Evolutionary conservation across 108 stramenopile species (phyloP).

Genomic region (Pseudonitzschia pungens): DNA sequence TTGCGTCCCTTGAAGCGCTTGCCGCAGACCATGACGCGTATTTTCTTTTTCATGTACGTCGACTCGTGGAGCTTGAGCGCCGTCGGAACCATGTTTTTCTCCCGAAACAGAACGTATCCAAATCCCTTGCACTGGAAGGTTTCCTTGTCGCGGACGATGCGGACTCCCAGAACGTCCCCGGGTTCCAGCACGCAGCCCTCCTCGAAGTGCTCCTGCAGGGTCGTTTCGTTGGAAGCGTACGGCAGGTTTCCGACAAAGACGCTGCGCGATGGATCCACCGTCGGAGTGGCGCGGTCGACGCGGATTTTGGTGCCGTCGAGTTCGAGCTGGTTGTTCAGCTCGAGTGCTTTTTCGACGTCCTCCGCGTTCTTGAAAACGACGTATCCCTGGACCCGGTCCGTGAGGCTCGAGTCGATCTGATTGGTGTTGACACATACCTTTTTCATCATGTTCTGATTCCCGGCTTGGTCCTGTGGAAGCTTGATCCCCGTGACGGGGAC

Average conservation of each 20-base stretch:
- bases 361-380: slow-evolving; percentile 67
- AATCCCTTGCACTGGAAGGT: slow-evolving; percentile 81
- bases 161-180: slow-evolving; percentile 57
- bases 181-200: slow-evolving; percentile 40
- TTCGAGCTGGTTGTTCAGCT: slow-evolving; percentile 58
- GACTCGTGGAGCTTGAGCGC: slow-evolving; percentile 67
- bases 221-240: slow-evolving; percentile 67
- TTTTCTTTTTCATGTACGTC: slow-evolving; percentile 59
- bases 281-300: slow-evolving; percentile 48
- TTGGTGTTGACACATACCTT: slow-evolving; percentile 76
- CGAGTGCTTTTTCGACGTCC: slow-evolving; percentile 61
- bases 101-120: slow-evolving; percentile 70
- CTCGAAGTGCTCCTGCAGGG: slow-evolving; percentile 61
- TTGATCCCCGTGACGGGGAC: slow-evolving; percentile 74
- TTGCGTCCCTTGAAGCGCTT: slow-evolving; percentile 67
- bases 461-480: slow-evolving; percentile 65
- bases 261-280: slow-evolving; percentile 54
- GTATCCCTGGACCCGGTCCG: slow-evolving; percentile 59
- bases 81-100: slow-evolving; percentile 51
- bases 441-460: slow-evolving; percentile 68
- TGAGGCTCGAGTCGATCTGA: slow-evolving; percentile 40
- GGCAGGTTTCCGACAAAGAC: slow-evolving; percentile 85
- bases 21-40: slow-evolving; percentile 78
- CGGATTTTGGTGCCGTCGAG: slow-evolving; percentile 37
- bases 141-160: slow-evolving; percentile 79